A percentile compares a stretch with the other conserved stretches of the same genome.
Evolutionary conservation across 129 eudicot genomes (phyloP).

Genomic region (Chrysanthemum seticuspe): DNA sequence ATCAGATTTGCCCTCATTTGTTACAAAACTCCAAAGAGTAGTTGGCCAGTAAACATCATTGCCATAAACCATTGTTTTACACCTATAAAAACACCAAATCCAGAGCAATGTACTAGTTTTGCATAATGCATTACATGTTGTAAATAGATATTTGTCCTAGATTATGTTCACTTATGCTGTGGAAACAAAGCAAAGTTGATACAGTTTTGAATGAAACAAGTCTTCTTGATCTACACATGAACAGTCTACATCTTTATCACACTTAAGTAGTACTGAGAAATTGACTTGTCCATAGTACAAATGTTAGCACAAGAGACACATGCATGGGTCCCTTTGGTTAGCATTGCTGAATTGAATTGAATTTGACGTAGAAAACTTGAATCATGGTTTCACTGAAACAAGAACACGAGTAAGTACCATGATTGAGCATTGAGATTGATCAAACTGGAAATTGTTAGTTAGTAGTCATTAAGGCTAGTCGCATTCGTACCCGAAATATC

Average conservation of each 20-base stretch:
- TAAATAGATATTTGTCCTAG: no score
- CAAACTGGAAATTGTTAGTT: slow-evolving; percentile 25
- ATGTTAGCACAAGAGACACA: slow-evolving; percentile 31
- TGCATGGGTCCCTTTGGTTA: slow-evolving; percentile 27
- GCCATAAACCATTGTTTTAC: slow-evolving; percentile 10
- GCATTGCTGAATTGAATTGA: slow-evolving; percentile 18
- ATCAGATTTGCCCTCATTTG: slow-evolving; percentile 29
- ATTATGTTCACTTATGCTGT: slow-evolving; percentile 4
- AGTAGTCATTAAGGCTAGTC: slow-evolving; percentile 10
- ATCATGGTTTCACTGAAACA: slow-evolving; percentile 30
- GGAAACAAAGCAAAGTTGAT: slow-evolving; percentile 1
- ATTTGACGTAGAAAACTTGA: slow-evolving; percentile 13
- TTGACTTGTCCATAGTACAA: slow-evolving; percentile 33
- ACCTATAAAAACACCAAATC: background rate
- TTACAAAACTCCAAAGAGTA: slow-evolving; percentile 31
- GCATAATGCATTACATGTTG: slow-evolving; percentile 1
- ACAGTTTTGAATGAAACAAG: slow-evolving; percentile 22
- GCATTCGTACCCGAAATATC: no score
- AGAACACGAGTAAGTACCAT: slow-evolving; percentile 23
- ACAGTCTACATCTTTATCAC: slow-evolving; percentile 28
- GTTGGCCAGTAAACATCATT: slow-evolving; percentile 34
- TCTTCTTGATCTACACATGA: slow-evolving; percentile 13
- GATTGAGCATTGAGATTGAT: slow-evolving; percentile 30
- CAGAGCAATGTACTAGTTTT: slow-evolving; percentile 15
- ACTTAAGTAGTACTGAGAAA: slow-evolving; percentile 21